Base-by-base conservation (phyloP, 352 stramenopile species). In the Phytophthora fragariae region DNA sequence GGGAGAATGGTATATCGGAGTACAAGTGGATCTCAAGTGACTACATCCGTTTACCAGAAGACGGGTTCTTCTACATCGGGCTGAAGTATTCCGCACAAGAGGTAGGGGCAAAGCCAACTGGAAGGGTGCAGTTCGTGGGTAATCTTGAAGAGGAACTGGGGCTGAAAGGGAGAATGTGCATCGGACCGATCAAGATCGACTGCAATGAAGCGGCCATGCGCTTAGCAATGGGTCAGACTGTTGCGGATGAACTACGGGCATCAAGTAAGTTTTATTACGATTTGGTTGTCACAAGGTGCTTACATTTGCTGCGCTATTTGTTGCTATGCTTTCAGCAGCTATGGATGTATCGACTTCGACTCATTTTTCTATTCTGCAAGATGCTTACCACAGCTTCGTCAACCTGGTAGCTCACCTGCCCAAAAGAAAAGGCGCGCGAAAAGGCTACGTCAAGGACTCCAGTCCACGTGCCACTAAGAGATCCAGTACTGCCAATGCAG, bases 21-120 rank as follows among this genome's bases (percentile, higher is more conserved):
- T 80, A 77, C 65, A 92, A 88, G 44, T 82, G 75, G 64, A 82
- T 92, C 41, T 79, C 79, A 29, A 89, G 75, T 46, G 82, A 91
- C 49, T 92, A 91, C 71, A 95, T 93, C 35, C 79, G 77, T 15
- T 80, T 89, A 29, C 76, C 73, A 0, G 76, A 80, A 60, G 86
- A 95, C 57, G 86, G 88, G 10, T 95, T 90, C 54, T 70, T 93
- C 14, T 95, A 93, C 65, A 24, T 92, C 46, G 88, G 88, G 5
- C 52, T 93, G 41, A 91, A 85, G 55, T 93, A 92, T 69, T 69
- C 71, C 39, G 55, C 61, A 3, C 46, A 60, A 19, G 73, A 77
- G 17, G 59, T 68, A 37, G 44, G 12, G 31, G 39, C 53, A 54
- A 70, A 65, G 5, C 52, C 56, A 57, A 70, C 59, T n/a, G 68